Conservation (phyloP, 1,284 basidiomycete species). For the Cryptococcus floricola region DNA sequence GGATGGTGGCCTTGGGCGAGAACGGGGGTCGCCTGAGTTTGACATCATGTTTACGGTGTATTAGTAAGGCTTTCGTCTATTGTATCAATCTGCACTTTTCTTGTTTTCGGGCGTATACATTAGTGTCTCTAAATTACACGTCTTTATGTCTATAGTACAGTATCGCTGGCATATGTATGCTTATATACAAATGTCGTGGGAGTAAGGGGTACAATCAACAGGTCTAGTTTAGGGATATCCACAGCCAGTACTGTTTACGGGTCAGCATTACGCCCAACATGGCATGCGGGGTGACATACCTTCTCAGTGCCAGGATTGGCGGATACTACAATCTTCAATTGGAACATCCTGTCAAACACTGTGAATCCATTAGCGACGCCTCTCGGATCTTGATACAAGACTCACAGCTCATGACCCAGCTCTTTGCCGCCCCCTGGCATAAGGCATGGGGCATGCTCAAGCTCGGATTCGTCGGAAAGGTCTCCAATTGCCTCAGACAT, state of each 20-base stretch:
- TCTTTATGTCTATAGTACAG: not conserved
- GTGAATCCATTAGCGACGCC: not conserved
- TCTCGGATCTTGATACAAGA: conserved; percentile 10
- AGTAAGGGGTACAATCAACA: not conserved
- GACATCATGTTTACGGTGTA: not conserved
- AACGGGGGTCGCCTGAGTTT: not conserved
- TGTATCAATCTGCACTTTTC: not conserved
- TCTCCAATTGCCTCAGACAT: conserved; percentile 31
- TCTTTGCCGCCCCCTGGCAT: conserved; percentile 82
- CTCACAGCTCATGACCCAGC: conserved; percentile 75
- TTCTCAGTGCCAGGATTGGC: conserved; percentile 42
- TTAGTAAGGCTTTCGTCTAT: not conserved
- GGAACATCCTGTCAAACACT: conserved; percentile 91
- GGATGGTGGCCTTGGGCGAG: conserved; percentile 1
- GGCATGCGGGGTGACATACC: conserved; percentile 14
- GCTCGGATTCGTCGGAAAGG: conserved; percentile 75
- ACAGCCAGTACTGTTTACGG: conserved; percentile 18
- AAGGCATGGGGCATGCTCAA: conserved; percentile 83
- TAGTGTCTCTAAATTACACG: not conserved
- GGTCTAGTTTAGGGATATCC: conserved; percentile 12
- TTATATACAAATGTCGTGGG: not conserved
- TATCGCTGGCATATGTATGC: not conserved
- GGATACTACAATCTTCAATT: conserved; percentile 32
- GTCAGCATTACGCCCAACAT: not conserved
- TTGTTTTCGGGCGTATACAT: not conserved